Conservation (phyloP, 139 green algal genomes). For the Coccomyxa sp. region DNA sequence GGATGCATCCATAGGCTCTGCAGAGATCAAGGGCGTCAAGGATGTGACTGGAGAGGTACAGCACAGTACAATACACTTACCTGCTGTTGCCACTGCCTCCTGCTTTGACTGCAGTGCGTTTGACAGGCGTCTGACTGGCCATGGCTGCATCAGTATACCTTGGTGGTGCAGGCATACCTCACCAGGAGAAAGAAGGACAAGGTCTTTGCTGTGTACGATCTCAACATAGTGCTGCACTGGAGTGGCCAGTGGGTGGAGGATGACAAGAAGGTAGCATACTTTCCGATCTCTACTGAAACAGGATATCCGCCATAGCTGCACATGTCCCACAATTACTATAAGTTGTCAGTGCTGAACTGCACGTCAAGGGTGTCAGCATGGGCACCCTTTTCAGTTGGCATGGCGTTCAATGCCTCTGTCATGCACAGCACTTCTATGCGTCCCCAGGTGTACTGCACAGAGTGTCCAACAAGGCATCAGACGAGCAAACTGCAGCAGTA, state of each 20-base stretch:
- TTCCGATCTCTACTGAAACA: neutral
- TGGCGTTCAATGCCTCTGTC: neutral
- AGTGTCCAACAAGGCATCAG: neutral
- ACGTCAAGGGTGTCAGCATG: neutral
- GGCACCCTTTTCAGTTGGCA: neutral
- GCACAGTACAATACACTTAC: neutral
- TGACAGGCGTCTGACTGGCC: neutral
- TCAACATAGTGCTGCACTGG: conserved; percentile 59
- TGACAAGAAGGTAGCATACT: conserved; percentile 4
- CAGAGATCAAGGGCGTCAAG: conserved; percentile 40
- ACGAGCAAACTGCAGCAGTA: neutral
- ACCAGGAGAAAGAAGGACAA: conserved; percentile 75
- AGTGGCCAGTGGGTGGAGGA: conserved; percentile 14
- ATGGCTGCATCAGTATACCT: neutral
- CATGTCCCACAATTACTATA: neutral
- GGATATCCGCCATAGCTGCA: too few species aligned
- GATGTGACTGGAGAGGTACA: conserved; percentile 58
- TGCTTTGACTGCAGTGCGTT: neutral
- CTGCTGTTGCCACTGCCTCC: neutral
- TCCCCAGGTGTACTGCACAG: neutral
- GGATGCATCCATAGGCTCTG: conserved; percentile 4
- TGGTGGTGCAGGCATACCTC: conserved; percentile 44
- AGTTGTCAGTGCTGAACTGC: neutral
- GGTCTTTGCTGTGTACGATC: conserved; percentile 66
- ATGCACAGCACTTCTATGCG: neutral